Conservation (phyloP, 345 rosid species). For the Linum trigynum region DNA sequence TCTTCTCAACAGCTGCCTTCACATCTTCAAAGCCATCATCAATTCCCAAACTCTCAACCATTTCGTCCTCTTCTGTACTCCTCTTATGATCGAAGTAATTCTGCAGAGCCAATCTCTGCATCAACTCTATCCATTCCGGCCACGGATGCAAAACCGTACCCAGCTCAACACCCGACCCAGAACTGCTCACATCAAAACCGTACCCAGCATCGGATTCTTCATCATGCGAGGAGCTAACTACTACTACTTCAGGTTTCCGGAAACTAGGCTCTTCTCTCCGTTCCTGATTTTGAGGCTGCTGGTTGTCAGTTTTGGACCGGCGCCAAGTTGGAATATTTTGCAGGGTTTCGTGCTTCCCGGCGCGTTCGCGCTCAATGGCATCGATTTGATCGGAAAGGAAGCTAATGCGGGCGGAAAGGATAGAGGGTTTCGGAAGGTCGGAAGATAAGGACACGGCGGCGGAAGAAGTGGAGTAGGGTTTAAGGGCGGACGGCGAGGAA, state of each 20-base stretch:
- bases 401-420: conserved; percentile 86
- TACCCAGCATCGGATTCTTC: background rate
- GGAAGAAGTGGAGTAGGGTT: conserved; percentile 16
- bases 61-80: conserved; percentile 45
- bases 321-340: conserved; percentile 90
- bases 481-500: conserved; percentile 17
- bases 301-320: conserved; percentile 39
- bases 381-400: conserved; percentile 90
- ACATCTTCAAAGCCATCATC: conserved; percentile 17
- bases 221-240: background rate
- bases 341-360: conserved; percentile 55
- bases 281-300: conserved; percentile 11
- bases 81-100: conserved; percentile 88
- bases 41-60: conserved; percentile 50
- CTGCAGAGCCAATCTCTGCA: conserved; percentile 75
- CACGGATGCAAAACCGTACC: conserved; percentile 53
- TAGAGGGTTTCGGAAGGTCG: conserved; percentile 41
- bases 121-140: conserved; percentile 97
- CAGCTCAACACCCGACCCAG: conserved; percentile 33
- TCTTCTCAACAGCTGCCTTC: conserved; percentile 12
- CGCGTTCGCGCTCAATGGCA: conserved; percentile 58
- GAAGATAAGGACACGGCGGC: conserved; percentile 4
- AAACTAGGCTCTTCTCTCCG: background rate
- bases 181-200: conserved; percentile 1
- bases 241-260: conserved; percentile 4